Conservation (phyloP, 2,329 filamentous ascomycete species). For the Epichloe sylvatica region DNA sequence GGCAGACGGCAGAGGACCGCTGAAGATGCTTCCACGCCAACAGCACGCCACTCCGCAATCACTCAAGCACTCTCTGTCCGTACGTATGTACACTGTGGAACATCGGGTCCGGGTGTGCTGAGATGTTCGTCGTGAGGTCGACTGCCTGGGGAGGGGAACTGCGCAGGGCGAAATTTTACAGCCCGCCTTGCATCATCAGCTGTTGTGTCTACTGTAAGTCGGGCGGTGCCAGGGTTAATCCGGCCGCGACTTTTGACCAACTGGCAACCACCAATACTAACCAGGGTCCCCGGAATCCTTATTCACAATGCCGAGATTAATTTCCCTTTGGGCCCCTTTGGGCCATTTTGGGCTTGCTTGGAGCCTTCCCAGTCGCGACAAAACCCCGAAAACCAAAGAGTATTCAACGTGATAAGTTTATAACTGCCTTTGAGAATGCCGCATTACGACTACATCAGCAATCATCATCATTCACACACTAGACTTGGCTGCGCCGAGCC, state of each 20-base stretch:
- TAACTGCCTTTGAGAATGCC: no score
- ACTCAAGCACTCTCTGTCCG: neutral
- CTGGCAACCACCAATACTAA: no score
- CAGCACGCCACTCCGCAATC: neutral
- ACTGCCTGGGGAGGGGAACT: slow-evolving; percentile 21
- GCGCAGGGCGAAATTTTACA: slow-evolving; percentile 15
- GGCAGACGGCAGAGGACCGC: neutral
- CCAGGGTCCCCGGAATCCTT: no score
- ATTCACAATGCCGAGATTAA: no score
- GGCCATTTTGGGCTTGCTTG: no score
- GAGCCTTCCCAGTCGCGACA: no score
- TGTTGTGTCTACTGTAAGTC: neutral
- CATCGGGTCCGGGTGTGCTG: slow-evolving; percentile 18
- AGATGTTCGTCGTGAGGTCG: slow-evolving; percentile 30
- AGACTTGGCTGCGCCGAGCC: no score
- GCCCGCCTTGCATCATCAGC: slow-evolving; percentile 2
- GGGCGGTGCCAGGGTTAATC: slow-evolving; percentile 2
- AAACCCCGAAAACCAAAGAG: no score
- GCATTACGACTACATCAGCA: no score
- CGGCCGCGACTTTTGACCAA: neutral
- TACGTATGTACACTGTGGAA: slow-evolving; percentile 1
- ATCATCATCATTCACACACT: no score
- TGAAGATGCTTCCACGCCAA: neutral
- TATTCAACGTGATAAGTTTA: no score
- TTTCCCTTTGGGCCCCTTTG: no score